A percentile compares a stretch with the other conserved stretches of the same genome.
Evolutionary conservation across 495 filamentous ascomycete genomes (phyloP).

Genomic region (Hypomontagnella monticulosa): DNA sequence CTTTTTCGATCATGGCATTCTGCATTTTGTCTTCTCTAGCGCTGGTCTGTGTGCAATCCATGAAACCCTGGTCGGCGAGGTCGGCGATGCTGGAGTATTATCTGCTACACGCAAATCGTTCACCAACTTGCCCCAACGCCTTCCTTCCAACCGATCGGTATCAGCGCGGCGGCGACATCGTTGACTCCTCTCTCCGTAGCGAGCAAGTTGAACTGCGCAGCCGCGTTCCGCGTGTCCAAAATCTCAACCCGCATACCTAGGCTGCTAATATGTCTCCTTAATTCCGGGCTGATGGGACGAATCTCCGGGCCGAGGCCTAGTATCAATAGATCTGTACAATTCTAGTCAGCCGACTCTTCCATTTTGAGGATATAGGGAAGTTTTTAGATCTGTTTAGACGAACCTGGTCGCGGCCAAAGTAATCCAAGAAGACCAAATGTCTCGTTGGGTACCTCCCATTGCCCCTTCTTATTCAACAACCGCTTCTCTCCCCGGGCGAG

Average conservation of each 20-base stretch:
- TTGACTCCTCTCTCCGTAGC: constrained; percentile 83
- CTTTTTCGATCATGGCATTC: too few relatives aligned
- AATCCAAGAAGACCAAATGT: constrained; percentile 80
- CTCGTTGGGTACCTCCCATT: constrained; percentile 77
- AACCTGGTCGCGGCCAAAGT: constrained; percentile 93
- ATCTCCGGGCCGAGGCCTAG: constrained; percentile 82
- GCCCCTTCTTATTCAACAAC: constrained; percentile 77
- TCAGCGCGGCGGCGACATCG: constrained; percentile 86
- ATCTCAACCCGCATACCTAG: constrained; percentile 89
- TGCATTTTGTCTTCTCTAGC: too few relatives aligned
- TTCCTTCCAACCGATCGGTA: constrained; percentile 86
- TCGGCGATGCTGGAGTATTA: background rate
- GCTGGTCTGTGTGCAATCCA: background rate
- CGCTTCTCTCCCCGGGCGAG: constrained; percentile 50
- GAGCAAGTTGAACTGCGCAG: constrained; percentile 87
- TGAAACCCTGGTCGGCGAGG: background rate
- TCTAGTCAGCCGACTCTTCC: background rate
- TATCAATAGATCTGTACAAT: constrained; percentile 79
- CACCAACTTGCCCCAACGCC: constrained; percentile 47
- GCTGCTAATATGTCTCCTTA: constrained; percentile 73
- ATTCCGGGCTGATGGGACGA: constrained; percentile 77
- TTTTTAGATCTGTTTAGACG: constrained; percentile 39
- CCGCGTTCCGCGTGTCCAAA: constrained; percentile 92
- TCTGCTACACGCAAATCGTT: background rate
- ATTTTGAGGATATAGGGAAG: background rate